Evolutionary conservation across 2,329 filamentous ascomycete species (phyloP).

Genomic region (Colletotrichum incanum): DNA sequence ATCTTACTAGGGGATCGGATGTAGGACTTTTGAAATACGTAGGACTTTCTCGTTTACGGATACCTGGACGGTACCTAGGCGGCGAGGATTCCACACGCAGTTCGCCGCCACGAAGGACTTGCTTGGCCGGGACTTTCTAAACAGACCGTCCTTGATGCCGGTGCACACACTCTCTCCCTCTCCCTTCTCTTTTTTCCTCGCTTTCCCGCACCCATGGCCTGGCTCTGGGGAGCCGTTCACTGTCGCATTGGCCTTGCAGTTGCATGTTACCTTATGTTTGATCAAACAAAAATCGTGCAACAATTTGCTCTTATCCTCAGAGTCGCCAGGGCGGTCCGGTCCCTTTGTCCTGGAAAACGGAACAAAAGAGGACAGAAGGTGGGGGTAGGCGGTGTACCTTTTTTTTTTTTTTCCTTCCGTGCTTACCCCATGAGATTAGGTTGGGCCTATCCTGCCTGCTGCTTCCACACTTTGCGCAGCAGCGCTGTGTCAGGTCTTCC

Average conservation of each 20-base stretch:
- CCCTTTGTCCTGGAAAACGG: conserved; percentile 24
- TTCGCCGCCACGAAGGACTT: conserved; percentile 2
- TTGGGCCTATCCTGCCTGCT: conserved; percentile 16
- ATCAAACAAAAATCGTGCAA: neutral
- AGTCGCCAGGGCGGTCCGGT: neutral
- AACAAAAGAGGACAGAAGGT: neutral
- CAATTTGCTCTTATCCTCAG: too few relatives aligned
- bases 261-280: neutral
- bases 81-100: conserved; percentile 21
- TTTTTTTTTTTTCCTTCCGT: neutral
- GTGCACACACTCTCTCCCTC: neutral
- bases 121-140: neutral
- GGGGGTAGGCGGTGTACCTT: neutral
- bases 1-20: conserved; percentile 4
- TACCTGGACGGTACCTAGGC: conserved; percentile 19
- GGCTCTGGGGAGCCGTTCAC: neutral
- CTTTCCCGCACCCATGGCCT: neutral
- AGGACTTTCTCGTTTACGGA: conserved; percentile 29
- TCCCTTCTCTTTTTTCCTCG: neutral
- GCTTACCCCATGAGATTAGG: conserved; percentile 34
- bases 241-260: neutral
- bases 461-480: neutral
- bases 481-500: neutral
- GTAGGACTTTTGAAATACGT: conserved; percentile 37
- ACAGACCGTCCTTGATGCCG: neutral